These are phyloP conservation scores for Geotrichum klebahnii DNA, from an alignment of 1,139 yeast genomes.

Conservation along the genomic window DNA sequence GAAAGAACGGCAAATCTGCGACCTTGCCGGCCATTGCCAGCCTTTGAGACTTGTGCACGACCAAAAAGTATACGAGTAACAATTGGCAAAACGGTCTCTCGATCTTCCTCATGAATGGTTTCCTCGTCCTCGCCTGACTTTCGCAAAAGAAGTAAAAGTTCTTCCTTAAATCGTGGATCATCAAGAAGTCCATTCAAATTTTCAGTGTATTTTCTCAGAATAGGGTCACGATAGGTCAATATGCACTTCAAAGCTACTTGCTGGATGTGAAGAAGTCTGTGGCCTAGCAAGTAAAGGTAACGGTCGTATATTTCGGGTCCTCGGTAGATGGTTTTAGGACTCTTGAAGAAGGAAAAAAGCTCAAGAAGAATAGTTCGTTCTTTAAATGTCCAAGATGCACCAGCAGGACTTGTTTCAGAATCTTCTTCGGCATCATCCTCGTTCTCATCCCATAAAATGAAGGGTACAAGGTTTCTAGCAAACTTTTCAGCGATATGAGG, in stretches of 20 bases:
- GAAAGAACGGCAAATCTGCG: slow-evolving; percentile 74
- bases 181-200: slow-evolving; percentile 72
- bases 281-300: slow-evolving; percentile 56
- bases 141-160: slow-evolving; percentile 60
- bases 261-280: slow-evolving; percentile 61
- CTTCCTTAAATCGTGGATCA: slow-evolving; percentile 82
- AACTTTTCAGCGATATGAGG: slow-evolving; percentile 68
- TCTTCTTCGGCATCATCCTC: slow-evolving; percentile 36
- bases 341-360: slow-evolving; percentile 61
- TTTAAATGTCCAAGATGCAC: slow-evolving; percentile 50
- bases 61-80: slow-evolving; percentile 81
- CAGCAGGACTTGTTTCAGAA: slow-evolving; percentile 23
- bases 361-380: slow-evolving; percentile 61
- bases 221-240: slow-evolving; percentile 59
- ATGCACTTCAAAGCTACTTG: slow-evolving; percentile 67
- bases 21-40: slow-evolving; percentile 59
- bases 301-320: slow-evolving; percentile 53
- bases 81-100: slow-evolving; percentile 59
- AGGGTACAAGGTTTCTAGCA: slow-evolving; percentile 54
- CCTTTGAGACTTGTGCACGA: slow-evolving; percentile 55
- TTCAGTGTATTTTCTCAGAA: slow-evolving; percentile 64
- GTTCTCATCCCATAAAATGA: slow-evolving; percentile 32
- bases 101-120: slow-evolving; percentile 59
- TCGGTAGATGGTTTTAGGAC: slow-evolving; percentile 52
- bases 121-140: slow-evolving; percentile 47